Evolutionary conservation across 139 green algal genomes (phyloP), one percentile per base, ranked within the genome.

Genomic region (Chlamydomonas eustigma): DNA sequence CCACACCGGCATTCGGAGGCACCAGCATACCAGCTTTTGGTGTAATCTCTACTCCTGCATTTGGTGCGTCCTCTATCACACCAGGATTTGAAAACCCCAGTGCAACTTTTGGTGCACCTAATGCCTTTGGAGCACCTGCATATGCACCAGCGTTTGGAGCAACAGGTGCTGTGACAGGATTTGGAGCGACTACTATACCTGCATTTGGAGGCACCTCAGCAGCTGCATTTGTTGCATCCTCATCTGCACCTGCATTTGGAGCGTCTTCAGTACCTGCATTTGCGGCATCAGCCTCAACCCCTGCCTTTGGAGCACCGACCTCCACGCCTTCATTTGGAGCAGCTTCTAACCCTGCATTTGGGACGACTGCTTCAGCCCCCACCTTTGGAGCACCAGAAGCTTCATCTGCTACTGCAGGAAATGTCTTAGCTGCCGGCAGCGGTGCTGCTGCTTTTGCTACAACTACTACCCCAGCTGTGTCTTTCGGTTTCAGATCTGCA

Each of bases 1-100:
- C 65, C n/a, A n/a, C n/a, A 36, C 37, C 68, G 24, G 68, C 34
- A 37, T 81, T 80, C 36, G 67, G 76, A 22, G 76, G 50, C 2
- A 30, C 76, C 12, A 67, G 50, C n/a, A 73, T 4, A 39, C 77
- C 24, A 71, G 50, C 37, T 37, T 74, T 74, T 52, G 68, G 36
- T 37, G 68, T 37, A 35, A 37, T 37, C 6, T 37, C 8, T 31
- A 74, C 68, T 4, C n/a, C 68, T 22, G 68, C 68, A 18, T 74
- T 74, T 74, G 68, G 68, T 18, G 31, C 65, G n/a, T 3, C 65
- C 24, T 30, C 36, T 22, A 37, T 25, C 6, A 58, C 68, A n/a
- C 68, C 68, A 58, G 68, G 37, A 6, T 81, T 81, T n/a, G 76
- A 69, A 31, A 58, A 37, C 33, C 28, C 1, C 12, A 34, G 66